Conservation (phyloP, 495 filamentous ascomycete species). For the Pseudevernia furfuracea region DNA sequence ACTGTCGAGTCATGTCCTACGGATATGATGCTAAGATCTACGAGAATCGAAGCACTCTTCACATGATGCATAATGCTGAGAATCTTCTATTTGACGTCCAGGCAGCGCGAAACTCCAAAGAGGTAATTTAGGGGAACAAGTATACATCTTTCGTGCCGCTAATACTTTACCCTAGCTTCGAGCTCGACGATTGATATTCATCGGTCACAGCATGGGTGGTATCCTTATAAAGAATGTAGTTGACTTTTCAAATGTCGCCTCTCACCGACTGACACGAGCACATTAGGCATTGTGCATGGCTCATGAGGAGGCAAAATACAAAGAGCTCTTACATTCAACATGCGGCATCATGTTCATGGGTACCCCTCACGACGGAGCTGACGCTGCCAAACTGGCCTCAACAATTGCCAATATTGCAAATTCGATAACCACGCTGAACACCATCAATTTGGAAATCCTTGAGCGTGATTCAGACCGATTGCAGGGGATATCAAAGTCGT, state of each 20-base stretch:
- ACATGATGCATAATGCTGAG: conserved; percentile 1
- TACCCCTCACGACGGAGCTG: conserved; percentile 13
- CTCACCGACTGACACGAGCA: not conserved
- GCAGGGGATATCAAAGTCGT: not conserved
- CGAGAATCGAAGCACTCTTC: not conserved
- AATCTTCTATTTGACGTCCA: not conserved
- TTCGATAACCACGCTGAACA: not conserved
- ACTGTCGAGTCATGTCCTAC: conserved; percentile 8
- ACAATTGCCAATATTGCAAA: conserved; percentile 3
- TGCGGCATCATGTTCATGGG: conserved; percentile 11
- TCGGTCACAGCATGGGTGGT: conserved; percentile 4
- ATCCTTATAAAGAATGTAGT: conserved; percentile 8
- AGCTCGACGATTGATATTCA: not conserved
- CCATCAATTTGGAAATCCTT: not conserved
- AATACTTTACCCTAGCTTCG: not conserved
- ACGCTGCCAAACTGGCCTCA: conserved; percentile 1
- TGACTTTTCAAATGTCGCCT: no score
- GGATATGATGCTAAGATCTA: conserved; percentile 9
- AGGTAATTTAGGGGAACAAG: not conserved
- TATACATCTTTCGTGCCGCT: not conserved
- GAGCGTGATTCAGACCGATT: not conserved
- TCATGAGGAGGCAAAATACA: not conserved
- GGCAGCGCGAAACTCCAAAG: not conserved
- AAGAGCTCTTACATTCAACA: not conserved
- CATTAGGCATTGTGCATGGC: not conserved